Conservation (phyloP, 495 filamentous ascomycete species). For the Aspergillus mulundensis region DNA sequence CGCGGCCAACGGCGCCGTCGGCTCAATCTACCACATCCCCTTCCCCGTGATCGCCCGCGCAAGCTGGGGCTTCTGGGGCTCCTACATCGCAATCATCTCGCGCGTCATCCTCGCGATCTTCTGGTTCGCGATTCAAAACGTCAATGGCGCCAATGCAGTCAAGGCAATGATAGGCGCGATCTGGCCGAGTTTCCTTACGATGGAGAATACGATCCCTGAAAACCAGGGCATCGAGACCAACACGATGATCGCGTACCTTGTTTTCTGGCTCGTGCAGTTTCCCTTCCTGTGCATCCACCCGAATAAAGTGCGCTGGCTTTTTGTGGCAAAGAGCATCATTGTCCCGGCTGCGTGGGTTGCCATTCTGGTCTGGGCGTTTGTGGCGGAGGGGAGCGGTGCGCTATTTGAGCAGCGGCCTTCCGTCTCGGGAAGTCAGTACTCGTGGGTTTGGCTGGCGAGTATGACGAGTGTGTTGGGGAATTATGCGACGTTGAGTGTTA, state of each 20-base stretch:
- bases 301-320: slow-evolving; percentile 43
- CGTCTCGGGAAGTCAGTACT: slow-evolving; percentile 34
- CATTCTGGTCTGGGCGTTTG: slow-evolving; percentile 48
- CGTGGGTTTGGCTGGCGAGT: slow-evolving; percentile 42
- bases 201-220: slow-evolving; percentile 52
- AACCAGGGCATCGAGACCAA: slow-evolving; percentile 60
- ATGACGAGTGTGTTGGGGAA: slow-evolving; percentile 45
- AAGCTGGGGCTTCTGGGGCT: slow-evolving; percentile 65
- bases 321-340: slow-evolving; percentile 41
- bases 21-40: slow-evolving; percentile 58
- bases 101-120: slow-evolving; percentile 66
- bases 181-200: slow-evolving; percentile 56
- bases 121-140: slow-evolving; percentile 68
- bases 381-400: slow-evolving; percentile 29
- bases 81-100: slow-evolving; percentile 63
- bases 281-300: slow-evolving; percentile 47
- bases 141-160: slow-evolving; percentile 62
- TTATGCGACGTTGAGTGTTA: slow-evolving; percentile 40
- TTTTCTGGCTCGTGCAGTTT: slow-evolving; percentile 50
- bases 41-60: slow-evolving; percentile 66
- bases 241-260: slow-evolving; percentile 59
- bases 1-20: slow-evolving; percentile 59
- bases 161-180: slow-evolving; percentile 66
- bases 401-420: slow-evolving; percentile 33
- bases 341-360: slow-evolving; percentile 46